Evolutionary conservation across 176 grass and related monocot species (phyloP).

Genomic region (Calamus simplicifolius): DNA sequence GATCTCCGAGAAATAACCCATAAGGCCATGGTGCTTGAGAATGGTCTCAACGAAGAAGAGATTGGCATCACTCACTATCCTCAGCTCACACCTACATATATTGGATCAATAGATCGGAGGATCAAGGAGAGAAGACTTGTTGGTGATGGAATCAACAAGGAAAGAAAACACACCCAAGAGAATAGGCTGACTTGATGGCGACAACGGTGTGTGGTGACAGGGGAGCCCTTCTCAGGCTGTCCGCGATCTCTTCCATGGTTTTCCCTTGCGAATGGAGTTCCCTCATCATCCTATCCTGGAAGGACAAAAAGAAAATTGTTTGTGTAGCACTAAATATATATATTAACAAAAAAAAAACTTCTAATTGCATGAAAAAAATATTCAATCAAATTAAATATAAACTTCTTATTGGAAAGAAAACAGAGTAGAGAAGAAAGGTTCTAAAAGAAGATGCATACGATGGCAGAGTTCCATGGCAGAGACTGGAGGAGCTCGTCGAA

Average conservation of each 20-base stretch:
- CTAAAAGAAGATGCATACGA: conserved; percentile 23
- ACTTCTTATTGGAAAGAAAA: neutral
- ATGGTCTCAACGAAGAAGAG: conserved; percentile 76
- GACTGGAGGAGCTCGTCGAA: conserved; percentile 51
- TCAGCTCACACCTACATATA: conserved; percentile 49
- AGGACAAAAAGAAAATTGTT: no score
- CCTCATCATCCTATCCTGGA: conserved; percentile 70
- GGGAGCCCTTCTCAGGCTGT: conserved; percentile 45
- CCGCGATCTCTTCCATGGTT: conserved; percentile 48
- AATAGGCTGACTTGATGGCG: conserved; percentile 45
- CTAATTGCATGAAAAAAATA: no score
- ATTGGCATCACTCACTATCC: conserved; percentile 85
- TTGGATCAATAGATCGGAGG: no score
- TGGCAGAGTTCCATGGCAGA: conserved; percentile 70
- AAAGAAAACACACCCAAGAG: conserved; percentile 33
- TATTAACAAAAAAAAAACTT: no score
- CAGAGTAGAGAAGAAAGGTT: neutral
- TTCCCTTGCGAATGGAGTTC: conserved; percentile 54
- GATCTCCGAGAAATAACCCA: conserved; percentile 71
- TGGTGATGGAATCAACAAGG: neutral
- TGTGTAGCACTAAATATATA: no score
- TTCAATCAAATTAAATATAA: neutral
- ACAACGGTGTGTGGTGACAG: conserved; percentile 40
- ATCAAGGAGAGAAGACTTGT: no score
- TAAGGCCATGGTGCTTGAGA: conserved; percentile 55